These are phyloP conservation scores for Xerocomus nothofagi DNA, from an alignment of 1,284 basidiomycete genomes.

Conservation along the genomic window DNA sequence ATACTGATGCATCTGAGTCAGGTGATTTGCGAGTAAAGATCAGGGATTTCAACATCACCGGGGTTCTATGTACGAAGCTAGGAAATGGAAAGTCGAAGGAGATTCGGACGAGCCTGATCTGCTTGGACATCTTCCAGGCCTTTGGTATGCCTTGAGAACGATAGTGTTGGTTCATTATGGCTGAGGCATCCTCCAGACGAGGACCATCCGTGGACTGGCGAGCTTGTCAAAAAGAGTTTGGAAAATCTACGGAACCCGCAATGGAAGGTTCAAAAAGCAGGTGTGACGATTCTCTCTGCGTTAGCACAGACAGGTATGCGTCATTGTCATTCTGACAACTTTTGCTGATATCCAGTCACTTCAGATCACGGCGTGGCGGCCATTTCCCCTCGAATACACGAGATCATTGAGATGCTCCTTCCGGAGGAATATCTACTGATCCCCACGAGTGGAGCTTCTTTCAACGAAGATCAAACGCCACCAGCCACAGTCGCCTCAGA, in stretches of 20 bases:
- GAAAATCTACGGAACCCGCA: background rate
- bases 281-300: slow-evolving; percentile 26
- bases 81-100: slow-evolving; percentile 14
- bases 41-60: slow-evolving; percentile 9
- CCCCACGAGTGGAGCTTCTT: too few species aligned
- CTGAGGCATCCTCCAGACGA: slow-evolving; percentile 6
- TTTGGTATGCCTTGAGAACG: slow-evolving; percentile 10
- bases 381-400: slow-evolving; percentile 9
- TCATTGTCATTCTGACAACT: background rate
- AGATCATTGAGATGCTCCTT: slow-evolving; percentile 25
- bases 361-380: slow-evolving; percentile 19
- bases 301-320: slow-evolving; percentile 23
- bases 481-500: too few species aligned
- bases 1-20: slow-evolving; percentile 11
- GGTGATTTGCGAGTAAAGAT: slow-evolving; percentile 21
- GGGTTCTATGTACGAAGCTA: slow-evolving; percentile 22
- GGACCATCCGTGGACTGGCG: slow-evolving; percentile 1
- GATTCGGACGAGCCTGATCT: slow-evolving; percentile 25
- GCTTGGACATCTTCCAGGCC: slow-evolving; percentile 23
- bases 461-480: too few species aligned
- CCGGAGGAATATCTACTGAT: slow-evolving; percentile 7
- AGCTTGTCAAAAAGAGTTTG: slow-evolving; percentile 19
- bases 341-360: background rate
- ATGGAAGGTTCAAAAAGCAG: slow-evolving; percentile 28
- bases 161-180: background rate